Evolutionary conservation across 768 basidiomycete genomes (phyloP).

Genomic region (Goffeauzyma gilvescens): DNA sequence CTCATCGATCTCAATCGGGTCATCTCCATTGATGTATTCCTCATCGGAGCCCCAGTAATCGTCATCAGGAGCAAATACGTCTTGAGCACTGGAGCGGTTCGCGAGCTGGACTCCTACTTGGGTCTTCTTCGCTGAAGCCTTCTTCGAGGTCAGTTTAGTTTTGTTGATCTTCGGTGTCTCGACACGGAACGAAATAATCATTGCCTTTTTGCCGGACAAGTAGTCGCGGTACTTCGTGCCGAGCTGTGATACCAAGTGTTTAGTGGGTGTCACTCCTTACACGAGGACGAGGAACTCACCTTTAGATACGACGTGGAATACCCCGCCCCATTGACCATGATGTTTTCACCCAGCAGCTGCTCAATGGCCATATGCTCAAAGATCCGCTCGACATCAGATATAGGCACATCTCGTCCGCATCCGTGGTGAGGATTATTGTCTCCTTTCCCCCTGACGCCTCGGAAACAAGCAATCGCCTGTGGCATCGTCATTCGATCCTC

Average conservation of each 20-base stretch:
- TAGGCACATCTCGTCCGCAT: slow-evolving; percentile 35
- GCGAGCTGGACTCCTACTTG: not conserved
- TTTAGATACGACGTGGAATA: slow-evolving; percentile 34
- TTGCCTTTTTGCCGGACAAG: slow-evolving; percentile 9
- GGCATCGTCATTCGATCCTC: slow-evolving; percentile 43
- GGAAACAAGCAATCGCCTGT: slow-evolving; percentile 46
- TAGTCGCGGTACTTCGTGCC: slow-evolving; percentile 6
- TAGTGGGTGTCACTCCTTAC: too few species aligned
- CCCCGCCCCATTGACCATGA: slow-evolving; percentile 34
- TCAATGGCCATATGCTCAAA: slow-evolving; percentile 42
- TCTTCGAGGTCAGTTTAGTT: not conserved
- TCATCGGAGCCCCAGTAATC: slow-evolving; percentile 2
- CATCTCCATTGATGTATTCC: not conserved
- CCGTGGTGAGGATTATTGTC: slow-evolving; percentile 42
- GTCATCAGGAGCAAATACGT: not conserved
- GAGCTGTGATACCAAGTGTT: not conserved
- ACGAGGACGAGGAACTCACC: slow-evolving; percentile 18
- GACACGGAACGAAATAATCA: slow-evolving; percentile 1
- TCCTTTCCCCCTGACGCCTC: slow-evolving; percentile 42
- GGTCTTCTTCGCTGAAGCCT: not conserved
- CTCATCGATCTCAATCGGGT: too few species aligned
- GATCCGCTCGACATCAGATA: slow-evolving; percentile 47
- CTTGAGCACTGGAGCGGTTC: not conserved
- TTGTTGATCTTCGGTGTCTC: not conserved
- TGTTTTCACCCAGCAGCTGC: slow-evolving; percentile 40